Conservation (phyloP, 1,139 yeast genomes). For the Taphrina betulina region DNA sequence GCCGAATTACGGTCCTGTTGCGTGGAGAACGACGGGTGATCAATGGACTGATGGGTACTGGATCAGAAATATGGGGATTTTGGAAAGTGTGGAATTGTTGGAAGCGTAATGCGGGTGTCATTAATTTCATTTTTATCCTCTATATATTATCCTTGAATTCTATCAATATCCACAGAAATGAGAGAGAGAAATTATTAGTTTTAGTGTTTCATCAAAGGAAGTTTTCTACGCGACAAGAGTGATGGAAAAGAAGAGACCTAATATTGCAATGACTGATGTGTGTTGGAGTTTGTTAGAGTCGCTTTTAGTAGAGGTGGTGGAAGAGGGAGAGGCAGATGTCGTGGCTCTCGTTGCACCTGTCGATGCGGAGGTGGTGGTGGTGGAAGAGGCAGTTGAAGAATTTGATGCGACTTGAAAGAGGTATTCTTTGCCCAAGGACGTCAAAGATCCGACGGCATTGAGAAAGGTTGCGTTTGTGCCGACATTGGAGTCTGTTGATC, state of each 20-base stretch:
- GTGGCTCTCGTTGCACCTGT: background rate
- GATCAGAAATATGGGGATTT: conserved; percentile 17
- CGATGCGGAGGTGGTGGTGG: conserved; percentile 5
- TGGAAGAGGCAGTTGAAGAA: background rate
- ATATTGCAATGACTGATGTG: no score
- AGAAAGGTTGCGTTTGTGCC: conserved; percentile 31
- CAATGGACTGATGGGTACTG: conserved; percentile 28
- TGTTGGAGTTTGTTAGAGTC: background rate
- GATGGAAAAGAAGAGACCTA: no score
- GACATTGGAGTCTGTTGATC: conserved; percentile 13
- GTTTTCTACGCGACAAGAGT: no score
- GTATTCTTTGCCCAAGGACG: conserved; percentile 14
- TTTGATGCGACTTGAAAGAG: conserved; percentile 1
- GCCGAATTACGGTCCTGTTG: conserved; percentile 19
- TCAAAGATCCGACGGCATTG: conserved; percentile 17
- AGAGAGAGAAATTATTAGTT: no score
- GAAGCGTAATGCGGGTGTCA: conserved; percentile 6
- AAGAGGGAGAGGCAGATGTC: background rate
- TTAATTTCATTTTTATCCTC: no score
- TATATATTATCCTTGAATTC: no score
- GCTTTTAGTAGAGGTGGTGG: background rate
- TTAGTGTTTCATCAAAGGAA: no score
- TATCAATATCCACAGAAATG: no score
- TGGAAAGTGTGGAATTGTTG: conserved; percentile 17
- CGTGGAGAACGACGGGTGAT: conserved; percentile 23